Evolutionary conservation across 129 eudicot genomes (phyloP), one percentile per base, ranked within the genome.

Genomic region (Pittosporum tobira): DNA sequence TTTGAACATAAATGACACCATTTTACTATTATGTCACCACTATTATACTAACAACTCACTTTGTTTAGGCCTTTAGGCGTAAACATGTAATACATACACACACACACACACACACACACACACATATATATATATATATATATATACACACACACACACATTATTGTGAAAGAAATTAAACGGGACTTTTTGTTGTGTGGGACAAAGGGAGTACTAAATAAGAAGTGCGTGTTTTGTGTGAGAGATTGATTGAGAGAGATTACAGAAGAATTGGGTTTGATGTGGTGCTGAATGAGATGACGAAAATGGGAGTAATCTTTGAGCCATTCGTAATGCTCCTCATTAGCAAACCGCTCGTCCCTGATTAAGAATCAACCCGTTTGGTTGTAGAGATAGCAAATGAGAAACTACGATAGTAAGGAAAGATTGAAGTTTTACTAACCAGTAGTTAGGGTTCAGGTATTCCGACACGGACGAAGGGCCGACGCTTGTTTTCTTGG

Each of bases 251-350:
- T 49, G 50, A 54, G 23, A 57, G 49, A 25, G 56, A 40, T 18
- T 80, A 89, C 98, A 30, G 88, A 75, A 64, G 77, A 81, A 55
- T 59, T 50, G 31, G 80, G 76, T 28, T 74, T 68, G 30, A 86
- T 67, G 67, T 83, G 78, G 16, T 81, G 71, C 18, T 75, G 80
- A 61, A 86, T 80, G 55, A 91, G 83, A 72, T 86, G 94, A 25
- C 87, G 94, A 71, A 91, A 91, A 74, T 91, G 94, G 4, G 96
- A 80, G 68, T 91, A 91, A 64, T 86, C 98, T 67, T 91, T 86
- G 62, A 91, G 75, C 94, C 98, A 91, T 66, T 91, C 98, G 49
- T 91, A 91, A 69, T 91, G 98, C 54, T 91, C 98, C 67, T 91
- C 98, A 1, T 67, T 51, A 51, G 78, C 57, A 45, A 86, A 91